These are phyloP conservation scores for Ascochyta viciae-villosae DNA, from an alignment of 2,329 filamentous ascomycete genomes.

Conservation along the genomic window DNA sequence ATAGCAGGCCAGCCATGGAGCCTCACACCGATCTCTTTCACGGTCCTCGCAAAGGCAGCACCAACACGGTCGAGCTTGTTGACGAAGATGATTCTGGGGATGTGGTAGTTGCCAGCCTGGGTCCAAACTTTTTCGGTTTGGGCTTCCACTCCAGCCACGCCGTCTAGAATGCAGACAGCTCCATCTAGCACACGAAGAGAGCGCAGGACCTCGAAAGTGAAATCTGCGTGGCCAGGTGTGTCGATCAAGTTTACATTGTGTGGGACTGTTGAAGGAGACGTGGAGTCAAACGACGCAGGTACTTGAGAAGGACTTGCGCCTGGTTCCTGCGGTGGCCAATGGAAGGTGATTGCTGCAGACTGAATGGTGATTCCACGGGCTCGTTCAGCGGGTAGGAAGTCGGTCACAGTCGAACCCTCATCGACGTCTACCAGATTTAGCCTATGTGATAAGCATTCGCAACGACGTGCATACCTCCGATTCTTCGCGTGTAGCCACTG, in stretches of 20 bases:
- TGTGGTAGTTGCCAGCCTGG: conserved; percentile 83
- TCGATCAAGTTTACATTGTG: conserved; percentile 73
- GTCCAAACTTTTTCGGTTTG: conserved; percentile 97
- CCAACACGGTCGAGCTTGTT: conserved; percentile 88
- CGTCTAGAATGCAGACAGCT: conserved; percentile 90
- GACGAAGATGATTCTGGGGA: conserved; percentile 81
- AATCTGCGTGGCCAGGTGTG: conserved; percentile 95
- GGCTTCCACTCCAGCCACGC: conserved; percentile 91
- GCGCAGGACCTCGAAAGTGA: conserved; percentile 93
- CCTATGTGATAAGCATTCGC: neutral
- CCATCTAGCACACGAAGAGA: conserved; percentile 89
- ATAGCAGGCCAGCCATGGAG: conserved; percentile 86
- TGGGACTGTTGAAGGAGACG: conserved; percentile 59
- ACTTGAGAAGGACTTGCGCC: conserved; percentile 26
- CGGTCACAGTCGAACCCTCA: conserved; percentile 94
- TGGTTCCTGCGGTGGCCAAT: conserved; percentile 76
- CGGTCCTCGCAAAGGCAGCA: conserved; percentile 80
- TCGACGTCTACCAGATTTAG: conserved; percentile 73
- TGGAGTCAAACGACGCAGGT: conserved; percentile 38
- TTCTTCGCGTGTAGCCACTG: conserved; percentile 83
- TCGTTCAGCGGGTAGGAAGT: conserved; percentile 92
- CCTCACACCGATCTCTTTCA: conserved; percentile 82
- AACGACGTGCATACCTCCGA: conserved; percentile 65
- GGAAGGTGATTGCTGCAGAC: conserved; percentile 93
- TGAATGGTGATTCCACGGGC: conserved; percentile 96